These are phyloP conservation scores for Fraxinus sp. DNA, from an alignment of 305 asterid species.

Conservation along the genomic window DNA sequence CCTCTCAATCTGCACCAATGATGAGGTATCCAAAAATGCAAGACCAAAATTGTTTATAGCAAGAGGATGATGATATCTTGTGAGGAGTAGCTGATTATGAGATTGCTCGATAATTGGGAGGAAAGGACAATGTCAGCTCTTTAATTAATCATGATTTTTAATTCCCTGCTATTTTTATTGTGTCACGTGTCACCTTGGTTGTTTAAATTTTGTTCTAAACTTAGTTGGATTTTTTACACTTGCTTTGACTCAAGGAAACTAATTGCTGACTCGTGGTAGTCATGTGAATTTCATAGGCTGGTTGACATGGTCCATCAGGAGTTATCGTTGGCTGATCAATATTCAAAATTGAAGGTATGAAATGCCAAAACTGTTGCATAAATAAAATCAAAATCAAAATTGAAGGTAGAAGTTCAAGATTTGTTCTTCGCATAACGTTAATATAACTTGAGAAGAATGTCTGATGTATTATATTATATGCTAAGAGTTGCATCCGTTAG, in stretches of 20 bases:
- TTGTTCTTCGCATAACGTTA: not conserved
- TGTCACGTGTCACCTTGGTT: conserved; percentile 9
- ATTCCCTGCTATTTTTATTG: not conserved
- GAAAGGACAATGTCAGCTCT: not conserved
- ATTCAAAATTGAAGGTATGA: conserved; percentile 72
- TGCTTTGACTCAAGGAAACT: conserved; percentile 25
- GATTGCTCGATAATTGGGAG: conserved; percentile 7
- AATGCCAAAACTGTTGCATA: conserved; percentile 23
- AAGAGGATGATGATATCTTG: conserved; percentile 4
- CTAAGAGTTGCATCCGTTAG: conserved; percentile 2
- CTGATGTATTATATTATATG: conserved; percentile 11
- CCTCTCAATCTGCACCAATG: not conserved
- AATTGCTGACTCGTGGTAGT: conserved; percentile 26
- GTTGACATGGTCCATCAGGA: conserved; percentile 90
- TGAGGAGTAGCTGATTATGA: not conserved
- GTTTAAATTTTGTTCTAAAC: conserved; percentile 16
- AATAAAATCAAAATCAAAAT: not conserved
- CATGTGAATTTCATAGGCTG: conserved; percentile 53
- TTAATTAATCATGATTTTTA: conserved; percentile 7
- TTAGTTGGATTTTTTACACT: conserved; percentile 10
- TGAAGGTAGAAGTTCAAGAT: conserved; percentile 8
- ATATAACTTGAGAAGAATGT: conserved; percentile 9
- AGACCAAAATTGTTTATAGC: not conserved
- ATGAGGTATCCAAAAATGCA: conserved; percentile 10
- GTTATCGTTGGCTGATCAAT: conserved; percentile 91